phyloP scores from a whole-genome alignment of 257 asterid genomes.

The Nicotiana otophora region DNA sequence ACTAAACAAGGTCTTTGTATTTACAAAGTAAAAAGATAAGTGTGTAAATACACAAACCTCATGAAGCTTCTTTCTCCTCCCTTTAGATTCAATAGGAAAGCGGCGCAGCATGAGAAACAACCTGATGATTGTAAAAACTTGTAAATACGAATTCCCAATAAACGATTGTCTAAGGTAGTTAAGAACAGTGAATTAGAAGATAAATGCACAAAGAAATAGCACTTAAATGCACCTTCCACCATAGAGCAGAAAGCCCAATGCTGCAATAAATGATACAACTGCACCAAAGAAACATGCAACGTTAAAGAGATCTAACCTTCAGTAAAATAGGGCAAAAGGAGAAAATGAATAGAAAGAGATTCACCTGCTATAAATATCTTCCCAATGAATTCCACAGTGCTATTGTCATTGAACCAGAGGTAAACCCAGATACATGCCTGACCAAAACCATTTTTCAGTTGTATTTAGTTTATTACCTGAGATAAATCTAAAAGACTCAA shows the following conservation, averaged over 20 bases:
- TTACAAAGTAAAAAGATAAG: background rate
- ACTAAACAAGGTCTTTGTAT: background rate
- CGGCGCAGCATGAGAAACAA: slow-evolving; percentile 83
- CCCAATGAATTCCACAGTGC: slow-evolving; percentile 57
- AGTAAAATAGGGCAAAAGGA: slow-evolving; percentile 2
- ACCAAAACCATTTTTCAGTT: slow-evolving; percentile 10
- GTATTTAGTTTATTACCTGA: background rate
- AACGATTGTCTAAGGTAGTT: background rate
- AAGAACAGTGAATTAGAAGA: background rate
- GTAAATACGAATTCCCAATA: background rate
- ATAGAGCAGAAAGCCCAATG: slow-evolving; percentile 82
- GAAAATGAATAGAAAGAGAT: slow-evolving; percentile 12
- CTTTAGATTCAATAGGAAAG: slow-evolving; percentile 93
- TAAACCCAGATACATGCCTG: slow-evolving; percentile 78
- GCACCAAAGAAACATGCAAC: slow-evolving; percentile 29
- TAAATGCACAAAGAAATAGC: slow-evolving; percentile 2
- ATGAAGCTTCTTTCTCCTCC: slow-evolving; percentile 89
- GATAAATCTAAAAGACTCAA: background rate
- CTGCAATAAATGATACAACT: slow-evolving; percentile 85
- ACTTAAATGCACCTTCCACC: slow-evolving; percentile 77
- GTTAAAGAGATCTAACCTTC: slow-evolving; percentile 6
- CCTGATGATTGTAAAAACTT: slow-evolving; percentile 32
- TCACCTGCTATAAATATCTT: slow-evolving; percentile 88
- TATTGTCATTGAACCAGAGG: slow-evolving; percentile 72
- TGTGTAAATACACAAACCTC: slow-evolving; percentile 50